Base-by-base conservation (phyloP, 768 basidiomycete genomes). In the Nevesoporus exiguus region DNA sequence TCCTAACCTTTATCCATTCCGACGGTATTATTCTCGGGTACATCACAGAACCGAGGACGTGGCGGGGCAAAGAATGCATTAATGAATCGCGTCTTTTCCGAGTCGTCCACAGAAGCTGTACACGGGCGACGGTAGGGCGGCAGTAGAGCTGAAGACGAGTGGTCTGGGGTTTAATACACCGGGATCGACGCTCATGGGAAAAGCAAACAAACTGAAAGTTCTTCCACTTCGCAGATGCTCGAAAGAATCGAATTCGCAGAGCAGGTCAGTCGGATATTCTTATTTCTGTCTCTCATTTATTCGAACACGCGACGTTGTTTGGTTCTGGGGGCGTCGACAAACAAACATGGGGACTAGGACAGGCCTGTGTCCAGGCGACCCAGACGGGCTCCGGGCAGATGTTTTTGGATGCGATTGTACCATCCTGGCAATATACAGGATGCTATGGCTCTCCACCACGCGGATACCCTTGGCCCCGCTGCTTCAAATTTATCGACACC, bases 381-480 rank as follows among this genome's bases (percentile, higher is more conserved):
- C 49, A 30, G 42, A 37, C 57, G 25, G 42, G 34, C 13, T n/a
- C 10, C 17, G 11, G 30, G 11, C 36, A 13, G 13, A 2, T 1
- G 27, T 48, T 47, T 51, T 14, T 17, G 27, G 14, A 31, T 15
- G 14, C 36, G 19, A 22, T 40, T 14, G 29, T 39, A 25, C 30
- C 11, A 41, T 62, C 42, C 39, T 7, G 43, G 51, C 17, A 34
- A 30, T 34, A 17, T 45, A 9, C 24, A 36, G 40, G n/a, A 19
- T 31, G 45, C 17, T 36, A 36, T 41, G 39, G 25, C 17, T 33
- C 27, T 40, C 39, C 48, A 37, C 27, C 45, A 37, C 36, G 15
- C 43, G 57, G 54, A 48, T 40, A 22, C 66, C 65, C 65, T 65
- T 60, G 47, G 15, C 61, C 66, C 66, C 52, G 39, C 39, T 15